phyloP scores from a whole-genome alignment of 2,329 filamentous ascomycete species.

The Pyrenophora tritici-repentis region DNA sequence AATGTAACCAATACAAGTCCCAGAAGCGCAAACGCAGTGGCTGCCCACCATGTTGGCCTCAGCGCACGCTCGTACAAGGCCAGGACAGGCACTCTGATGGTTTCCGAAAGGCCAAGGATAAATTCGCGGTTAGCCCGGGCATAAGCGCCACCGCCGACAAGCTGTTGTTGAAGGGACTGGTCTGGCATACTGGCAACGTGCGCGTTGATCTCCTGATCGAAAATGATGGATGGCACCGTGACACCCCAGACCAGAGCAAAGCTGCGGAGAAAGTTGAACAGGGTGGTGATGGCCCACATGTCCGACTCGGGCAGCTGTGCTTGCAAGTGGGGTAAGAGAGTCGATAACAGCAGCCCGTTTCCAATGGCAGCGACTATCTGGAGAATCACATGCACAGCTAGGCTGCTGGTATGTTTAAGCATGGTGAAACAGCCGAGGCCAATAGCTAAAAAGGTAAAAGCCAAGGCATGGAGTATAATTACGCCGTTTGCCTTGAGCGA shows the following conservation, averaged over 20 bases:
- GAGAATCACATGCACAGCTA: constrained; percentile 26
- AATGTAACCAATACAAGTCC: too few relatives aligned
- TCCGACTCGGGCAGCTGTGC: constrained; percentile 32
- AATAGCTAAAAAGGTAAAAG: too few relatives aligned
- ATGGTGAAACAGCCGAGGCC: constrained; percentile 26
- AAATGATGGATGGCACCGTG: constrained; percentile 35
- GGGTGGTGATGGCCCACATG: constrained; percentile 27
- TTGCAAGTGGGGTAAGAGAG: constrained; percentile 38
- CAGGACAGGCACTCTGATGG: too few relatives aligned
- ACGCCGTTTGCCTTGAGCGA: constrained; percentile 23
- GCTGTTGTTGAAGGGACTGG: not conserved
- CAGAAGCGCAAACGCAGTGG: too few relatives aligned
- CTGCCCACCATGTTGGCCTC: too few relatives aligned
- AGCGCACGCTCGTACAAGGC: too few relatives aligned
- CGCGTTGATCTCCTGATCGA: constrained; percentile 30
- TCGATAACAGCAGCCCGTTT: constrained; percentile 32
- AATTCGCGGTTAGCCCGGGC: too few relatives aligned
- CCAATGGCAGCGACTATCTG: constrained; percentile 34
- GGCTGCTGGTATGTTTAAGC: constrained; percentile 15
- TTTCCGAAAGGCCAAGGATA: too few relatives aligned
- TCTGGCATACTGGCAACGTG: too few relatives aligned
- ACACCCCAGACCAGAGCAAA: constrained; percentile 38
- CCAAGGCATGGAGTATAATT: too few relatives aligned
- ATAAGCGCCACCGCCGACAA: not conserved
- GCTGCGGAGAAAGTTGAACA: constrained; percentile 39